Base-by-base conservation (phyloP, 208 protist genomes). In the Porcisia hertigi region DNA sequence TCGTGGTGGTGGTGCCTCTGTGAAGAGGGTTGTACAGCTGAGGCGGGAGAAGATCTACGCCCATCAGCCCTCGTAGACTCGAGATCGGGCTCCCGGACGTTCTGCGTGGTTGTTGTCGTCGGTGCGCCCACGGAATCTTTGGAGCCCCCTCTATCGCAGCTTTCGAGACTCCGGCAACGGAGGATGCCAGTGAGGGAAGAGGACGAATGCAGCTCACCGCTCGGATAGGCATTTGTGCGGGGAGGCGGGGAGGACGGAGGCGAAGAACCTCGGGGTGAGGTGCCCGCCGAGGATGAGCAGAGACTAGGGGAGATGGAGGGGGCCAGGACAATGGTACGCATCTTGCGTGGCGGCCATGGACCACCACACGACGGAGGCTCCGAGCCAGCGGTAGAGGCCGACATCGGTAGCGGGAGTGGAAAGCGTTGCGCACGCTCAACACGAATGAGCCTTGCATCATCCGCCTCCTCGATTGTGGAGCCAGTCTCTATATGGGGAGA, bases 291-390 rank as follows among this genome's bases (percentile, higher is more conserved):
- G 54, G 70, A 60, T 25, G 77, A 73, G 45, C 69, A 73, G 36
- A 82, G 66, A 34, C 77, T 82, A 41, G 73, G 72, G 12, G 77
- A 82, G 59, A 82, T 73, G 59, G 71, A 77, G 34, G 77, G 77
- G 5, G 81, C 76, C 11, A 85, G 59, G 8, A 85, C 75, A n/a
- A 80, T 74, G 25, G 71, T 78, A 12, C 75, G 75, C 30, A 64
- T 63, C 39, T 80, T 77, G 69, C 76, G 81, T 54, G 73, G 75
- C 14, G 71, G 75, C 65, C 71, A 81, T 23, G 64, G 80, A 2
- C 73, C 67, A 55, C 52, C 43, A n/a, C 23, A 72, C 69, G 14
- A n/a, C 16, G 71, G 30, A 47, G 45, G 63, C 60, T 59, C 43
- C 65, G 76, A 39, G 36, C 20, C 34, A 16, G 52, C 30, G 53